phyloP scores from a whole-genome alignment of 1,284 basidiomycete species.

The Fistulinella cinereoalba region DNA sequence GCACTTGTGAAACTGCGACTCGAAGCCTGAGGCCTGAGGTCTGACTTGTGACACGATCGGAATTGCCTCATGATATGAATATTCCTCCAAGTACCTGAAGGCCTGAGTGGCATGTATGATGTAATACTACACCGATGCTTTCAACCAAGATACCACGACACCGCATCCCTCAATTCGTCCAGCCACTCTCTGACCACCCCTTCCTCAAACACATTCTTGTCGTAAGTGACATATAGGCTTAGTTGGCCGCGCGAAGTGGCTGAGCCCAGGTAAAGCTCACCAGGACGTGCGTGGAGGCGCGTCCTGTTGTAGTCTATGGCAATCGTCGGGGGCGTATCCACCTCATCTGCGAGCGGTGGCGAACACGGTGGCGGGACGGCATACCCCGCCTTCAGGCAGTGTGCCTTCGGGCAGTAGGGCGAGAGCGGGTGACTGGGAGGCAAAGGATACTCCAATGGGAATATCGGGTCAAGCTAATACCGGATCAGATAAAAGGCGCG shows the following conservation, averaged over 20 bases:
- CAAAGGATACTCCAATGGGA: slow-evolving; percentile 22
- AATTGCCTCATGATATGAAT: too few species aligned
- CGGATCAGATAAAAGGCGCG: neutral
- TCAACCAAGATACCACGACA: neutral
- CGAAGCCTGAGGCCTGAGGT: too few species aligned
- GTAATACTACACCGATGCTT: neutral
- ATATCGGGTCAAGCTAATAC: slow-evolving; percentile 11
- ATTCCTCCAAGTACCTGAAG: too few species aligned
- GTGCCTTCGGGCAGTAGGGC: slow-evolving; percentile 8
- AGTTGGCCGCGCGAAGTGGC: neutral
- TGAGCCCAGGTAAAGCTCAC: neutral
- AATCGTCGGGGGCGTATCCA: too few species aligned
- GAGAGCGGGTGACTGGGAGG: slow-evolving; percentile 19
- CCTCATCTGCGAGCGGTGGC: too few species aligned
- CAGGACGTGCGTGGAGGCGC: neutral
- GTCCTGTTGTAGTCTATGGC: too few species aligned
- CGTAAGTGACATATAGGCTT: neutral
- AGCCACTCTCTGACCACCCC: neutral
- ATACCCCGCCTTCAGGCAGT: slow-evolving; percentile 19
- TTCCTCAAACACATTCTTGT: neutral
- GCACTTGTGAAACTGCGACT: too few species aligned
- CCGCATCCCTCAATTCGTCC: neutral
- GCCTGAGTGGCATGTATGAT: too few species aligned
- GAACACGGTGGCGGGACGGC: slow-evolving; percentile 8
- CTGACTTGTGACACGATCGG: too few species aligned